Percentiles rank a stretch among this genome's conserved stretches.
phyloP scores from a whole-genome alignment of 1,139 yeast genomes.

The Hanseniaspora sp. region DNA sequence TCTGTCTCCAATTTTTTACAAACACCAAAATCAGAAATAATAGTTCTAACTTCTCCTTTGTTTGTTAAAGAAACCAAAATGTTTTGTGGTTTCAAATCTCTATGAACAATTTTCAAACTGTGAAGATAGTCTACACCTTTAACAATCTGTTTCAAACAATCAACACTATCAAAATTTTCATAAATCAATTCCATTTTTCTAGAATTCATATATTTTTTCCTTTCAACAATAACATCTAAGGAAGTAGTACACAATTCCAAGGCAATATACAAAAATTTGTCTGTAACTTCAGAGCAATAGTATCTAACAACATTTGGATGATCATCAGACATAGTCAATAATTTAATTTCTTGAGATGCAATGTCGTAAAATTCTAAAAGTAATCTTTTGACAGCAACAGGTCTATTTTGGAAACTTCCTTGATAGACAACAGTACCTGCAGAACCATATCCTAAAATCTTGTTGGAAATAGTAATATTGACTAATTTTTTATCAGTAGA shows the following conservation, averaged over 20 bases:
- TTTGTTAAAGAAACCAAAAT: slow-evolving; percentile 72
- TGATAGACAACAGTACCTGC: slow-evolving; percentile 92
- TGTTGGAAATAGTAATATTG: slow-evolving; percentile 56
- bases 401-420: slow-evolving; percentile 82
- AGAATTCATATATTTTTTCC: slow-evolving; percentile 28
- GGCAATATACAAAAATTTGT: slow-evolving; percentile 82
- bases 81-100: slow-evolving; percentile 94
- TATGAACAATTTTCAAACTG: slow-evolving; percentile 80
- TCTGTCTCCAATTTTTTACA: slow-evolving; percentile 86
- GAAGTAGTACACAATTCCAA: slow-evolving; percentile 84
- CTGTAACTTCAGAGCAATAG: slow-evolving; percentile 81
- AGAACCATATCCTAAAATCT: slow-evolving; percentile 82
- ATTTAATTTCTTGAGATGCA: slow-evolving; percentile 85
- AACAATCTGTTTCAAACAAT: slow-evolving; percentile 65
- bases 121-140: slow-evolving; percentile 82
- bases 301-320: slow-evolving; percentile 92
- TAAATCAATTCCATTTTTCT: slow-evolving; percentile 30
- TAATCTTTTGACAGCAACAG: slow-evolving; percentile 94
- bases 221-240: slow-evolving; percentile 68
- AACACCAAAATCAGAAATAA: slow-evolving; percentile 90
- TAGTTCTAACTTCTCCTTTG: slow-evolving; percentile 42
- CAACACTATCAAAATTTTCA: slow-evolving; percentile 37
- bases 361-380: slow-evolving; percentile 83
- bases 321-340: slow-evolving; percentile 88
- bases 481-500: slow-evolving; percentile 28